These are phyloP conservation scores for Lunularia cruciata DNA, from an alignment of 225 moss, liverwort and hornwort species.

Conservation along the genomic window DNA sequence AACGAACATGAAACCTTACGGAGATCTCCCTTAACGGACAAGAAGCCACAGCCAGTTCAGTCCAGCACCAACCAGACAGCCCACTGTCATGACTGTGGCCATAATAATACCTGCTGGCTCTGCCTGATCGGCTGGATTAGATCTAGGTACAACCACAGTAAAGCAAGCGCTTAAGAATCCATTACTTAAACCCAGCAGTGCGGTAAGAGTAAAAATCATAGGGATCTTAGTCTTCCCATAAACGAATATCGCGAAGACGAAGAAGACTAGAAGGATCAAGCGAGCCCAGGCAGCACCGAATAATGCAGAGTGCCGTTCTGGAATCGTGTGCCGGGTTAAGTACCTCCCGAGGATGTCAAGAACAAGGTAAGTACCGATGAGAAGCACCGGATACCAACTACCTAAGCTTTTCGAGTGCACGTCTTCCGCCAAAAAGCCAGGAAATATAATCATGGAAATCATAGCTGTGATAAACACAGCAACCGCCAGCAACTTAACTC, in stretches of 20 bases:
- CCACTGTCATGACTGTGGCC: constrained; percentile 15
- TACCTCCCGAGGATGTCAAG: constrained; percentile 31
- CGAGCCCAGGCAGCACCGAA: constrained; percentile 24
- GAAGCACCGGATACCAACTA: constrained; percentile 31
- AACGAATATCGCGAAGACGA: constrained; percentile 19
- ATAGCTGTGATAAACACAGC: constrained; percentile 20
- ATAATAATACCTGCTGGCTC: constrained; percentile 39
- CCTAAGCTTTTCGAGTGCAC: constrained; percentile 16
- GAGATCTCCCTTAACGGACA: background rate
- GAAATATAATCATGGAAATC: constrained; percentile 29
- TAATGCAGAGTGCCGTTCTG: constrained; percentile 8
- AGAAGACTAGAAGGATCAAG: constrained; percentile 24
- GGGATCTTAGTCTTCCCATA: background rate
- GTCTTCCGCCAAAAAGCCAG: constrained; percentile 30
- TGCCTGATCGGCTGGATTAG: background rate
- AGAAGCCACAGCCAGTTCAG: constrained; percentile 33
- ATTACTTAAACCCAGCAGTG: constrained; percentile 31
- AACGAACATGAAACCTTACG: too few species aligned
- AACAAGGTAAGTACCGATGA: constrained; percentile 31
- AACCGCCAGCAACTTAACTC: constrained; percentile 16
- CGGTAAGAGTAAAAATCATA: constrained; percentile 25
- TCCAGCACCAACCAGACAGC: constrained; percentile 37
- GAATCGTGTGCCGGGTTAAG: background rate
- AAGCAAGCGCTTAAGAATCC: constrained; percentile 26
- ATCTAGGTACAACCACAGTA: constrained; percentile 24